Evolutionary conservation across 495 filamentous ascomycete genomes (phyloP).

Genomic region (Daldinia bambusicola): DNA sequence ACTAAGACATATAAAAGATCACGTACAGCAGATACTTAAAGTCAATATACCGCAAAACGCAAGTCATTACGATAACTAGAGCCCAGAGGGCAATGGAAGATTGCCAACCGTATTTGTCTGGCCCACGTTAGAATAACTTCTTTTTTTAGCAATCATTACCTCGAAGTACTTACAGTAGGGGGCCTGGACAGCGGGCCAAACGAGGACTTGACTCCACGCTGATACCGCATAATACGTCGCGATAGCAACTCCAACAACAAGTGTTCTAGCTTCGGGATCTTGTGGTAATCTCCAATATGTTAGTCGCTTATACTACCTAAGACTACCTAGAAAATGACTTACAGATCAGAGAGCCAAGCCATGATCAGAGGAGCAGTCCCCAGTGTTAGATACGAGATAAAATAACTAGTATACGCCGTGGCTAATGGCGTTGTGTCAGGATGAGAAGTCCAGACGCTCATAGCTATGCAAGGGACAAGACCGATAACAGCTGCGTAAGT

Average conservation of each 20-base stretch:
- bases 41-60: constrained; percentile 42
- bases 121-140: constrained; percentile 7
- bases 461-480: constrained; percentile 53
- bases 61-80: constrained; percentile 48
- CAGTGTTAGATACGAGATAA: constrained; percentile 52
- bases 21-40: constrained; percentile 44
- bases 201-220: constrained; percentile 55
- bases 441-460: constrained; percentile 53
- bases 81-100: constrained; percentile 52
- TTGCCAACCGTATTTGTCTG: constrained; percentile 55
- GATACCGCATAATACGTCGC: constrained; percentile 54
- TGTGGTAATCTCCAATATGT: constrained; percentile 44
- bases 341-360: constrained; percentile 56
- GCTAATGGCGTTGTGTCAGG: constrained; percentile 46
- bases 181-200: constrained; percentile 56
- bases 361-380: constrained; percentile 55
- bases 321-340: background rate
- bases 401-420: constrained; percentile 53
- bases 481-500: constrained; percentile 46
- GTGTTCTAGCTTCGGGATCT: constrained; percentile 53
- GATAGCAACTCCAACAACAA: constrained; percentile 54
- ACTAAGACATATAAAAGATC: background rate
- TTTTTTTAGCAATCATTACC: background rate
- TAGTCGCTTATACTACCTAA: background rate
- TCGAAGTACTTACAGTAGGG: constrained; percentile 49